Evolutionary conservation across 768 basidiomycete species (phyloP), one percentile per base, ranked within the genome.

Genomic region (Neoboletus brunneissimus): DNA sequence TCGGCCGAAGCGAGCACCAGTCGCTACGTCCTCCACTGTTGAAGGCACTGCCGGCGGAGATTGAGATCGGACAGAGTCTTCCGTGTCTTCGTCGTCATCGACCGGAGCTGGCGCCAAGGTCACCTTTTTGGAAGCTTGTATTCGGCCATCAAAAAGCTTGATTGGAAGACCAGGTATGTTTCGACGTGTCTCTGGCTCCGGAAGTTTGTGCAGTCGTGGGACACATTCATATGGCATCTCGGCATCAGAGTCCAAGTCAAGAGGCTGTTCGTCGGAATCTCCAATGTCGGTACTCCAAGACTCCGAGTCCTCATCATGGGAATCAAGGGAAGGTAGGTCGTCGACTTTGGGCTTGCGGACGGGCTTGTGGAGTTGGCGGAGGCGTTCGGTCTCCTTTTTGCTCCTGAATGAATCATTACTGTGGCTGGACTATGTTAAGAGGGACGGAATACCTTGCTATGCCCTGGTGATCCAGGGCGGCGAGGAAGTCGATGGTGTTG

Each of bases 1-100:
- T 27, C 92, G 83, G n/a, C 94, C 94, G 63, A 94, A 93, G 32
- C 94, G 83, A 59, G 91, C 87, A 13, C 91, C 92, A 9, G 90
- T 92, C 9, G 90, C 75, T 23, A 90, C 83, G 63, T 91, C 89
- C 62, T 91, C 91, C 44, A 81, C 73, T 50, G 60, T 69, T 22
- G 62, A 66, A 38, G 62, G 65, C 35, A 67, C 65, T 45, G 58
- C 62, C 44, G 61, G 64, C 8, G 60, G 56, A 16, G 67, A 59
- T 51, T 73, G 71, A 9, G 66, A 67, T 54, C 73, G 67, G 57
- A 73, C 65, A 53, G 64, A 68, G 53, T 76, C 74, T 25, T 78
- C 73, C 46, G 57, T 75, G 5, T 72, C 72, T 40, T 71, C 69
- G 27, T 66, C 61, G 48, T 44, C 45, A 18, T 77, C 66, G 38